Conservation (phyloP, 176 grass and related monocot genomes). For the Chrysopogon serrulatus region DNA sequence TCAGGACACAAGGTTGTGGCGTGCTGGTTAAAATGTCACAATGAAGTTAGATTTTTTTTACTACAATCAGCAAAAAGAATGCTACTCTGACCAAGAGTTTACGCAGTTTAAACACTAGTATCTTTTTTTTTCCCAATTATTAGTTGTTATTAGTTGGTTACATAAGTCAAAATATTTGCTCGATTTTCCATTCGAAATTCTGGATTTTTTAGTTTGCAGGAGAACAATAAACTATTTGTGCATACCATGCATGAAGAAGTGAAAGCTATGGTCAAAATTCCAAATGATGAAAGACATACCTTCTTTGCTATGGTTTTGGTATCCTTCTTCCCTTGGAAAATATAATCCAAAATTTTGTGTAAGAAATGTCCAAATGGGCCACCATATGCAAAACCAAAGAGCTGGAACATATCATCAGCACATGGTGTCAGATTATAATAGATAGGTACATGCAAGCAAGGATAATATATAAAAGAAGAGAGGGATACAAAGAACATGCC, state of each 20-base stretch:
- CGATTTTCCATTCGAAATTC: neutral
- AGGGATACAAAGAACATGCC: neutral
- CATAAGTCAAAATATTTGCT: neutral
- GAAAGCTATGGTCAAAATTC: neutral
- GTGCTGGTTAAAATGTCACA: neutral
- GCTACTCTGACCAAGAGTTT: neutral
- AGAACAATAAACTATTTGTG: neutral
- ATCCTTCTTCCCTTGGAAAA: slow-evolving; percentile 92
- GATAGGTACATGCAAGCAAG: neutral
- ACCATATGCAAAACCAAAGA: slow-evolving; percentile 84
- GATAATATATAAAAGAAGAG: slow-evolving; percentile 10
- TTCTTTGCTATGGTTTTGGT: slow-evolving; percentile 89
- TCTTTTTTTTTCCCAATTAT: neutral
- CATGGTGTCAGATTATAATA: neutral
- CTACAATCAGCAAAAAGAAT: neutral
- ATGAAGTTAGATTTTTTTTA: neutral
- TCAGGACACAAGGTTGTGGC: neutral
- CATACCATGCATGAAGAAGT: neutral
- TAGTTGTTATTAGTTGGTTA: slow-evolving; percentile 18
- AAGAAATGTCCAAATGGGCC: slow-evolving; percentile 87
- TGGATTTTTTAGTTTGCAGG: neutral
- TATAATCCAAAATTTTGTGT: slow-evolving; percentile 77
- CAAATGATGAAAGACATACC: slow-evolving; percentile 34
- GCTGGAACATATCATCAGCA: slow-evolving; percentile 27
- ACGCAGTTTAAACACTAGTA: neutral